Conservation (phyloP, 257 asterid species). For the Gentiana dahurica region DNA sequence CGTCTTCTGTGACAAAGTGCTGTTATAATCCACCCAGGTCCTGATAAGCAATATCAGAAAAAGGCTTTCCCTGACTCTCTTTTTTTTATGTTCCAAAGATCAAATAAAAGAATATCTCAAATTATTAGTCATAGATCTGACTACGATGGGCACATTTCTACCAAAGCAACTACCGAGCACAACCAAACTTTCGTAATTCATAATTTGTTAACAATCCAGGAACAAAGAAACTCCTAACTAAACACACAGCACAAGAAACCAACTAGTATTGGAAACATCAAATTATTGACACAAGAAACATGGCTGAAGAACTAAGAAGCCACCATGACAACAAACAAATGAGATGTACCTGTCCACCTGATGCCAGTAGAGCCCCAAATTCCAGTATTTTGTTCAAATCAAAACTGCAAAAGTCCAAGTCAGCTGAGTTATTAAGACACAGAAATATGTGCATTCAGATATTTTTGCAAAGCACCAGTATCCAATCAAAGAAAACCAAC, state of each 20-base stretch:
- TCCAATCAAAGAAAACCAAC: constrained; percentile 5
- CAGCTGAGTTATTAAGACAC: constrained; percentile 7
- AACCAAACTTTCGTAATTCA: neutral
- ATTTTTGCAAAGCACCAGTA: neutral
- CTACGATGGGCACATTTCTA: too few relatives aligned
- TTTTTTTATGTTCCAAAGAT: too few relatives aligned
- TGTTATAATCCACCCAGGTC: too few relatives aligned
- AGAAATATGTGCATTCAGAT: neutral
- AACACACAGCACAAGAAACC: neutral
- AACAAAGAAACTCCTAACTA: neutral
- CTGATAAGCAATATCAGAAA: too few relatives aligned
- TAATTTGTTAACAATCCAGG: neutral
- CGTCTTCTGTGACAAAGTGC: too few relatives aligned
- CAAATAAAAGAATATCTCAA: too few relatives aligned
- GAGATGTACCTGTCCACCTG: constrained; percentile 90
- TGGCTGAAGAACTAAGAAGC: neutral
- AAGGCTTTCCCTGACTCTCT: too few relatives aligned
- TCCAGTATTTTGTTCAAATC: constrained; percentile 92
- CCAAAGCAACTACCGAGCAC: neutral
- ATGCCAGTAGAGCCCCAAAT: constrained; percentile 97
- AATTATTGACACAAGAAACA: neutral
- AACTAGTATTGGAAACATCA: too few relatives aligned
- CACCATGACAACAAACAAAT: constrained; percentile 2
- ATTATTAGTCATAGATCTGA: too few relatives aligned
- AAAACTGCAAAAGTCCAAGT: constrained; percentile 53